A percentile compares a stretch with the other conserved stretches of the same genome.
These are phyloP conservation scores for Phaeosphaeriaceae sp. DNA, from an alignment of 2,329 filamentous ascomycete species.

Conservation along the genomic window DNA sequence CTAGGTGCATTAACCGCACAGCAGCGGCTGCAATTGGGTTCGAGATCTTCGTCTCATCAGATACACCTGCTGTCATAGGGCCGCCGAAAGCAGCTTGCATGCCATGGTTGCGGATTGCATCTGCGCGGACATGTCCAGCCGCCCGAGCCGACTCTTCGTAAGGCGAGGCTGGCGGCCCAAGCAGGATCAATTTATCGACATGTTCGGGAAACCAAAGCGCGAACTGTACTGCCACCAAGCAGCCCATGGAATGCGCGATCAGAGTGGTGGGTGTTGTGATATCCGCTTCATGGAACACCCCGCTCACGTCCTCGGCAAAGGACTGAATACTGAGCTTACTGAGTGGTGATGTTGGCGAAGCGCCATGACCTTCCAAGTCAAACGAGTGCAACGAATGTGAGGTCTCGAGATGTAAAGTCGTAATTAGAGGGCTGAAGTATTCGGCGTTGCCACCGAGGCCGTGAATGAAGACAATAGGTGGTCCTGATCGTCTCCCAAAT, in stretches of 20 bases:
- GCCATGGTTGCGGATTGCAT: not conserved
- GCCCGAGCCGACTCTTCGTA: not conserved
- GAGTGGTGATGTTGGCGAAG: not conserved
- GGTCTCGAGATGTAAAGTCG: not conserved
- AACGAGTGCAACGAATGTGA: not conserved
- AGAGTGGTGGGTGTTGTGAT: not conserved
- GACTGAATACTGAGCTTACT: not conserved
- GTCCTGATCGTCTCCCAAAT: slow-evolving; percentile 25
- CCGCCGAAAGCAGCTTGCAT: not conserved
- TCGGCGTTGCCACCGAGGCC: not conserved
- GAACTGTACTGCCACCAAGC: not conserved
- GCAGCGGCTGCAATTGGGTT: not conserved
- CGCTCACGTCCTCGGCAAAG: not conserved
- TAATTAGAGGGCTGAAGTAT: not conserved
- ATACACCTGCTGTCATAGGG: not conserved
- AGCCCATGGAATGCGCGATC: not conserved
- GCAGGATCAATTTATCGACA: not conserved
- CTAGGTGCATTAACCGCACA: not conserved
- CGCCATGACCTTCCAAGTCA: not conserved
- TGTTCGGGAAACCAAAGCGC: not conserved
- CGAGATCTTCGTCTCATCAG: not conserved
- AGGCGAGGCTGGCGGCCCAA: not conserved
- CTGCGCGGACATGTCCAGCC: not conserved
- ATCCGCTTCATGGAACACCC: not conserved
- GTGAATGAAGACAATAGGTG: slow-evolving; percentile 44